Evolutionary conservation across 2,329 filamentous ascomycete species (phyloP), one percentile per base, ranked within the genome.

Genomic region (Aspergillus quadrilineatus): DNA sequence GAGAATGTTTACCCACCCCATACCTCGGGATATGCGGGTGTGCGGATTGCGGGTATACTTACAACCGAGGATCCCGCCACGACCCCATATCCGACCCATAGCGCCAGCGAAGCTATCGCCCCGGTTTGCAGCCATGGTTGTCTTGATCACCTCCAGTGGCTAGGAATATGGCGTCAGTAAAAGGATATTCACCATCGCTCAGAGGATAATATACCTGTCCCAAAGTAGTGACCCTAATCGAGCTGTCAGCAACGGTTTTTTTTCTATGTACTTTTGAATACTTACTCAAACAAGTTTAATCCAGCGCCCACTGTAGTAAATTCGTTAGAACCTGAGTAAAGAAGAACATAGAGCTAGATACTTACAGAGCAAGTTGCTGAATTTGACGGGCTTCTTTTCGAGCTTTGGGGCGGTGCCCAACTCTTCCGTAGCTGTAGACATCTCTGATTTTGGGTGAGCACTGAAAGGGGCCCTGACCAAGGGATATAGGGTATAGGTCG

Each of bases 381-480:
- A 97, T 86, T 97, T 97, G 85, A 99, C 85, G 66, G 94, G 94
- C 86, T 97, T 97, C 89, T 97, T 97, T 88, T 97, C 92, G 75
- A 95, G 81, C 77, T 76, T 79, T 75, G 80, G 76, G 74, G 79
- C 78, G 76, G 78, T 72, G 73, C 78, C 74, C 75, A 76, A 69
- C 65, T 77, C 76, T 67, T 82, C 77, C 69, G 82, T 68, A 65
- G 61, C 46, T 54, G 72, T 67, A 71, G 77, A 80, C 79, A 81
- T 80, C 55, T 69, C 61, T 79, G 77, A 85, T 89, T 88, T 77
- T 41, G 65, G 63, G 76, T 81, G 77, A 74, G 73, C 72, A 72
- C 77, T 80, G 79, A 79, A 82, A 80, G 79, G 85, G 87, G 89
- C 90, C 93, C 92, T 94, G 93, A 97, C 93, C 93, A 95, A 97